phyloP scores from a whole-genome alignment of 176 grass and related monocot species.

The Pharus latifolius region DNA sequence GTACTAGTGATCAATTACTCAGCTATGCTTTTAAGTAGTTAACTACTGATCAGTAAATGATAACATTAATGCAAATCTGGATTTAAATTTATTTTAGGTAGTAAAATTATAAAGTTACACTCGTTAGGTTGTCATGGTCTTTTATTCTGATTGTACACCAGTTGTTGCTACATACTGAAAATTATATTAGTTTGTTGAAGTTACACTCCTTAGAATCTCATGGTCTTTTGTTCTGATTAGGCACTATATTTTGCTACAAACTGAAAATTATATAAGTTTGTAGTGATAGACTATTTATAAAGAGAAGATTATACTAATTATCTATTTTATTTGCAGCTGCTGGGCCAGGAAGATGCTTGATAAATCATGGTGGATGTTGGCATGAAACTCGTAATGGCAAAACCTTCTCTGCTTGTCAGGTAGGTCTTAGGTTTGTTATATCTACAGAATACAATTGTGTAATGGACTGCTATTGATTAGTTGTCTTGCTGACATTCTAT shows the following conservation, averaged over 20 bases:
- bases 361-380: constrained; percentile 88
- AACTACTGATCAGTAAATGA: neutral
- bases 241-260: neutral
- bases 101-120: neutral
- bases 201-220: neutral
- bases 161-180: neutral
- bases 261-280: neutral
- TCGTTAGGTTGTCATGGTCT: neutral
- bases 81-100: constrained; percentile 4
- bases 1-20: neutral
- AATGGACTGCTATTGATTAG: neutral
- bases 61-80: neutral
- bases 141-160: constrained; percentile 8
- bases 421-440: constrained; percentile 11
- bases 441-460: neutral
- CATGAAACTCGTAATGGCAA: constrained; percentile 49
- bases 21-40: neutral
- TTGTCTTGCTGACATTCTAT: neutral
- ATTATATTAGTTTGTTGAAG: neutral
- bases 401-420: constrained; percentile 78
- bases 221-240: neutral
- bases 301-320: neutral
- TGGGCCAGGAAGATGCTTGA: constrained; percentile 78
- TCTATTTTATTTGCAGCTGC: constrained; percentile 50
- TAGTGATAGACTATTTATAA: neutral